These are phyloP conservation scores for Oldenlandia corymbosa DNA, from an alignment of 257 asterid species.

Conservation along the genomic window DNA sequence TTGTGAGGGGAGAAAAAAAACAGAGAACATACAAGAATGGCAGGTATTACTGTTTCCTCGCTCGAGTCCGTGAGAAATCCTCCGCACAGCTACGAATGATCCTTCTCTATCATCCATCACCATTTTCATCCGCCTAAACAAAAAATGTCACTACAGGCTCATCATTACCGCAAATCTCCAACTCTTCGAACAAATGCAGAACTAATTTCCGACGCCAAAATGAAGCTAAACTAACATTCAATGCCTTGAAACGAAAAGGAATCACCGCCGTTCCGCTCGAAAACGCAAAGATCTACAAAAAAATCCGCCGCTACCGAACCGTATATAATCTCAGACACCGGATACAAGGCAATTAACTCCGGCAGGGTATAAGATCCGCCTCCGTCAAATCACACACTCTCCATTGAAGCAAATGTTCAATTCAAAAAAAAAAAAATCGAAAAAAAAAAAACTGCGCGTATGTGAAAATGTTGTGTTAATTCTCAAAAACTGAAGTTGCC, in stretches of 20 bases:
- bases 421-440: background rate
- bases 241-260: background rate
- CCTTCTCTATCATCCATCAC: slow-evolving; percentile 88
- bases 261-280: background rate
- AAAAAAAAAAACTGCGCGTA: slow-evolving; percentile 1
- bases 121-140: slow-evolving; percentile 14
- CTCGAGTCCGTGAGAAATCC: slow-evolving; percentile 89
- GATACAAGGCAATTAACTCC: background rate
- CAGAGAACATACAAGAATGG: slow-evolving; percentile 61
- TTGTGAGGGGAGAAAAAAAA: background rate
- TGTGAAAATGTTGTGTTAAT: background rate
- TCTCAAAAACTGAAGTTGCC: background rate
- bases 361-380: slow-evolving; percentile 15
- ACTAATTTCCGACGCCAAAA: slow-evolving; percentile 3
- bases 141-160: slow-evolving; percentile 3
- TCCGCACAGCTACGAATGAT: slow-evolving; percentile 89
- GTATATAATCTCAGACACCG: background rate
- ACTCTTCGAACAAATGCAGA: background rate
- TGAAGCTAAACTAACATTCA: background rate
- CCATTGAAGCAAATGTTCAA: slow-evolving; percentile 10
- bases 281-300: slow-evolving; percentile 4
- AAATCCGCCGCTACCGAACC: background rate
- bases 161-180: slow-evolving; percentile 6
- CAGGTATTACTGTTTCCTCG: slow-evolving; percentile 58
- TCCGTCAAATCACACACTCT: slow-evolving; percentile 1